Conservation (phyloP, 2,329 filamentous ascomycete genomes). For the Arthrobotrys musiformis region DNA sequence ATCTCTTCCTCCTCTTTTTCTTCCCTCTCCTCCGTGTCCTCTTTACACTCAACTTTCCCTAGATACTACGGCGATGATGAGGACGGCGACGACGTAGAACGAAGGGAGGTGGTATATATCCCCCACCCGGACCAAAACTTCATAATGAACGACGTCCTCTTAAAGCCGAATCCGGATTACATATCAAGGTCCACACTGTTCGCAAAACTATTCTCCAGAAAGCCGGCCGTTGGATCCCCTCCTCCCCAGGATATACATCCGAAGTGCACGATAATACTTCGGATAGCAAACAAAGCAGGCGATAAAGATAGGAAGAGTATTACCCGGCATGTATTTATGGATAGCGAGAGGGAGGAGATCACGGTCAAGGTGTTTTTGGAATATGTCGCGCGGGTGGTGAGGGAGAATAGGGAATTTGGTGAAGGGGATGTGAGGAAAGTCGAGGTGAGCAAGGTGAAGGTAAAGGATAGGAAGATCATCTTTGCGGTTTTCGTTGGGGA, state of each 20-base stretch:
- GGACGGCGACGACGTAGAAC: background rate
- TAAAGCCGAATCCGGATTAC: background rate
- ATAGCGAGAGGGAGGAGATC: background rate
- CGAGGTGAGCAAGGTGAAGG: too few species aligned
- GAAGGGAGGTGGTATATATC: background rate
- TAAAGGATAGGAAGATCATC: background rate
- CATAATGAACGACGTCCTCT: background rate
- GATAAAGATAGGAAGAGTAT: background rate
- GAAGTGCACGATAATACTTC: too few species aligned
- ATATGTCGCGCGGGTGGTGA: background rate
- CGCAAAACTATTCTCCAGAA: background rate
- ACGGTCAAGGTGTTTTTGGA: background rate
- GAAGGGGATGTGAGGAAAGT: background rate
- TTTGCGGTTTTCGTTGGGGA: background rate
- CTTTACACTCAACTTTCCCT: background rate
- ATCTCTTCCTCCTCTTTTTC: background rate
- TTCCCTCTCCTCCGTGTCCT: background rate
- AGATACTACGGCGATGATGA: background rate
- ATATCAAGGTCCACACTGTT: too few species aligned
- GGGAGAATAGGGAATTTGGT: background rate
- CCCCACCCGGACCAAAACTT: background rate
- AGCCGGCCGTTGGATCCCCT: background rate
- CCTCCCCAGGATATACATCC: background rate
- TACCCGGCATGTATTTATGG: background rate
- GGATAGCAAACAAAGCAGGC: too few species aligned